These are phyloP conservation scores for Cyberlindnera nakhonratchasimensis DNA, from an alignment of 805 yeast genomes.

Conservation along the genomic window DNA sequence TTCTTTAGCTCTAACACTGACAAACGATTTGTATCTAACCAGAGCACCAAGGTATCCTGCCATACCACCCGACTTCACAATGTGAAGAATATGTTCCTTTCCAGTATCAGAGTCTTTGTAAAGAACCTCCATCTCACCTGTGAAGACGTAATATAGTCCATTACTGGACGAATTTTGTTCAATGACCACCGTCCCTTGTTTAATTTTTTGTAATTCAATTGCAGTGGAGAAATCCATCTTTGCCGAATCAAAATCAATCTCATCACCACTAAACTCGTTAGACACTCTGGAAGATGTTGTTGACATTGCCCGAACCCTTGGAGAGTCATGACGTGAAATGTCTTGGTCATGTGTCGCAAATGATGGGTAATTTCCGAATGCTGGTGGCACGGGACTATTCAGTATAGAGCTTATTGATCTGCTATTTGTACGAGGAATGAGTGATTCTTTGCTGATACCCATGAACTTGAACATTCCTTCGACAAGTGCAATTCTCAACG, in stretches of 20 bases:
- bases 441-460: slow-evolving; percentile 51
- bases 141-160: slow-evolving; percentile 78
- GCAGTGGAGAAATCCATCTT: slow-evolving; percentile 57
- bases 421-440: slow-evolving; percentile 25
- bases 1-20: slow-evolving; percentile 58
- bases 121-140: slow-evolving; percentile 69
- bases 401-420: slow-evolving; percentile 18
- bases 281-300: slow-evolving; percentile 3
- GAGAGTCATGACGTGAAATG: background rate
- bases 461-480: slow-evolving; percentile 67
- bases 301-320: slow-evolving; percentile 9
- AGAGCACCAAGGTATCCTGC: slow-evolving; percentile 85
- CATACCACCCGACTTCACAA: slow-evolving; percentile 71
- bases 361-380: slow-evolving; percentile 14
- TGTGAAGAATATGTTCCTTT: slow-evolving; percentile 45
- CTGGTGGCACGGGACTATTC: slow-evolving; percentile 21
- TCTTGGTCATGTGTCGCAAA: slow-evolving; percentile 3
- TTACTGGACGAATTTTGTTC: slow-evolving; percentile 62
- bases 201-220: slow-evolving; percentile 51
- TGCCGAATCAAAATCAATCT: slow-evolving; percentile 45
- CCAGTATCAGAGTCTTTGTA: slow-evolving; percentile 35
- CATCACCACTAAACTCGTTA: slow-evolving; percentile 17
- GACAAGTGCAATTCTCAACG: slow-evolving; percentile 58
- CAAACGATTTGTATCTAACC: slow-evolving; percentile 76
- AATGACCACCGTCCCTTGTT: slow-evolving; percentile 54